These are phyloP conservation scores for Tolypocladium nubicola DNA, from an alignment of 2,329 filamentous ascomycete genomes.

Conservation along the genomic window DNA sequence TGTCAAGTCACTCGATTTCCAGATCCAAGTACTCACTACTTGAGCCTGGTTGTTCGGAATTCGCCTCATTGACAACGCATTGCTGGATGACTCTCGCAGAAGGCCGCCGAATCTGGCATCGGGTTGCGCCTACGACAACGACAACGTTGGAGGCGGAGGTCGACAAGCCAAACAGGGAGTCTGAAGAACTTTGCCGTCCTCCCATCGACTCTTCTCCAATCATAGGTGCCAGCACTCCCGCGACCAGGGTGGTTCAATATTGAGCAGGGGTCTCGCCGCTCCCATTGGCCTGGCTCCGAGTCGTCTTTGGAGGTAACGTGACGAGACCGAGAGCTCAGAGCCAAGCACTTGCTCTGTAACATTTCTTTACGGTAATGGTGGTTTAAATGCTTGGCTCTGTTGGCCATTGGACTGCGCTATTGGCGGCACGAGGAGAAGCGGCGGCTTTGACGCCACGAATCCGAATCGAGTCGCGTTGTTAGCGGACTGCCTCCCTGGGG, in stretches of 20 bases:
- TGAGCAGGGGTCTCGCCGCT: neutral
- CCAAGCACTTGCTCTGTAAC: neutral
- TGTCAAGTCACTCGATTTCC: slow-evolving; percentile 17
- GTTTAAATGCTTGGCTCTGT: neutral
- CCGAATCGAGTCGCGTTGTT: neutral
- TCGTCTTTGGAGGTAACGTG: neutral
- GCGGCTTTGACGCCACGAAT: neutral
- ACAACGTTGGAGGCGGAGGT: neutral
- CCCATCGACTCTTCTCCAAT: neutral
- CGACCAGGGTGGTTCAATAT: too few relatives aligned
- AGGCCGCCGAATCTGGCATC: neutral
- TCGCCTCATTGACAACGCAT: slow-evolving; percentile 1
- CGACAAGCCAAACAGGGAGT: neutral
- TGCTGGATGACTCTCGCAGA: neutral
- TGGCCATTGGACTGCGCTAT: neutral
- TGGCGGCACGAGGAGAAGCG: neutral
- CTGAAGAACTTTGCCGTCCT: neutral
- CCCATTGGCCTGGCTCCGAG: neutral
- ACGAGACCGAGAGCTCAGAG: neutral
- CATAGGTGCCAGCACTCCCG: neutral
- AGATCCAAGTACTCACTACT: slow-evolving; percentile 18
- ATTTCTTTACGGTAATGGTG: too few relatives aligned
- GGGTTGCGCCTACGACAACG: neutral
- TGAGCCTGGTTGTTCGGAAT: neutral
- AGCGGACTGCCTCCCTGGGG: neutral